phyloP scores from a whole-genome alignment of 2,329 filamentous ascomycete species.

The Drechslerella stenobrocha region DNA sequence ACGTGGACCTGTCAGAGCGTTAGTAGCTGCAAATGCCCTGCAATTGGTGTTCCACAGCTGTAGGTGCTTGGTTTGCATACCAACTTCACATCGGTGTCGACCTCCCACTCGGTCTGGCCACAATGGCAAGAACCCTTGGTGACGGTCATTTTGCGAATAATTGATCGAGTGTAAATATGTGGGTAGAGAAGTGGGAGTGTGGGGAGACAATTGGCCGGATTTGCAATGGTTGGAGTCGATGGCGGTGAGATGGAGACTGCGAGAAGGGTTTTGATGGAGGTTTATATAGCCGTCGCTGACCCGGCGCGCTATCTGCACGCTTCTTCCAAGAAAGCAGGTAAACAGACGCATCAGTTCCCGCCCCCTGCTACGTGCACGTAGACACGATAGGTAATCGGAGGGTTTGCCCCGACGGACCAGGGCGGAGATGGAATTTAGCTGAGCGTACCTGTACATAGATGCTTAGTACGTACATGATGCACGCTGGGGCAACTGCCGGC shows the following conservation, averaged over 20 bases:
- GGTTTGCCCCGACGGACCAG: background rate
- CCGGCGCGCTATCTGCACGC: background rate
- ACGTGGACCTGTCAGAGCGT: conserved; percentile 25
- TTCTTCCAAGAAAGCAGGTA: conserved; percentile 14
- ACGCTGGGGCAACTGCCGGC: background rate
- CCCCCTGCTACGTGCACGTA: background rate
- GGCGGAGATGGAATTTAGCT: conserved; percentile 1
- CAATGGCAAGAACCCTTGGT: conserved; percentile 36
- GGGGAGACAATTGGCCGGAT: background rate
- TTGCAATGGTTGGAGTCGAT: background rate
- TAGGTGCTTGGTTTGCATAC: no score
- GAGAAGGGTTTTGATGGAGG: conserved; percentile 3
- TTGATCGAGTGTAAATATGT: no score
- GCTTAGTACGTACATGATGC: background rate
- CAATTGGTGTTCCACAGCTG: no score
- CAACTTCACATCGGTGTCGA: conserved; percentile 14
- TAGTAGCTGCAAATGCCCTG: no score
- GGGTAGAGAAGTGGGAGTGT: no score
- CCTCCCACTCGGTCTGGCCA: conserved; percentile 27
- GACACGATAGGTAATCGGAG: background rate
- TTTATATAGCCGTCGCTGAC: conserved; percentile 29
- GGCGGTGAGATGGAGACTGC: conserved; percentile 8
- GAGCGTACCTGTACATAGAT: background rate
- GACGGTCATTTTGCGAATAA: conserved; percentile 8
- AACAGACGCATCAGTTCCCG: background rate